These are phyloP conservation scores for Trichoderma atrobrunneum DNA, from an alignment of 2,329 filamentous ascomycete species.

Conservation along the genomic window DNA sequence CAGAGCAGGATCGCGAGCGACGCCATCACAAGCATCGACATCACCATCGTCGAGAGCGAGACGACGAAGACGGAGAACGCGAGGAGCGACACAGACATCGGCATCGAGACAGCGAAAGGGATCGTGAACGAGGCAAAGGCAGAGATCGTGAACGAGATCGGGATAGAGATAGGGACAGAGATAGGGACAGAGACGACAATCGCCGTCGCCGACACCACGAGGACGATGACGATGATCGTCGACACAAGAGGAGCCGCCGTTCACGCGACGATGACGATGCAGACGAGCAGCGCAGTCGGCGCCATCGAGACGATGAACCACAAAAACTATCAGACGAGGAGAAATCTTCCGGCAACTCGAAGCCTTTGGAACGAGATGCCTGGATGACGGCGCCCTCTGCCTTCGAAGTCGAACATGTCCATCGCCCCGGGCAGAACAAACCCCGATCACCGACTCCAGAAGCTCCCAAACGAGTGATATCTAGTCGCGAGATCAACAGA, in stretches of 20 bases:
- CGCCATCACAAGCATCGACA: conserved; percentile 44
- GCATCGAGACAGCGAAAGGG: conserved; percentile 22
- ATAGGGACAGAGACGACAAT: conserved; percentile 32
- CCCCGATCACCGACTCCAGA: conserved; percentile 47
- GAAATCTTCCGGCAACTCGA: conserved; percentile 32
- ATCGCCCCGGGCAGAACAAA: conserved; percentile 53
- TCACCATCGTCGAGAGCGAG: conserved; percentile 46
- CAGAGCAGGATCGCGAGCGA: conserved; percentile 45
- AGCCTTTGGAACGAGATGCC: conserved; percentile 65
- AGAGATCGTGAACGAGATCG: conserved; percentile 25
- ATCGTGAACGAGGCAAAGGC: conserved; percentile 14
- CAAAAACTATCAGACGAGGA: conserved; percentile 49
- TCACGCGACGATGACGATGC: conserved; percentile 51
- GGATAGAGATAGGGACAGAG: conserved; percentile 30
- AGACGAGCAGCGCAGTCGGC: conserved; percentile 33
- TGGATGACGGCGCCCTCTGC: conserved; percentile 93
- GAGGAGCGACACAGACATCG: conserved; percentile 32
- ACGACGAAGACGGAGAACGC: conserved; percentile 36
- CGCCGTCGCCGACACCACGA: conserved; percentile 35
- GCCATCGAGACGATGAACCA: conserved; percentile 30
- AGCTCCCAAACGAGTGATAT: conserved; percentile 64
- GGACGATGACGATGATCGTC: conserved; percentile 49
- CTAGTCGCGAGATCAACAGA: conserved; percentile 77
- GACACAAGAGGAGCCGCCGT: conserved; percentile 60
- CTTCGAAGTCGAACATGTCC: conserved; percentile 79